Evolutionary conservation across 805 yeast species (phyloP).

Genomic region (Nakazawaea populi): DNA sequence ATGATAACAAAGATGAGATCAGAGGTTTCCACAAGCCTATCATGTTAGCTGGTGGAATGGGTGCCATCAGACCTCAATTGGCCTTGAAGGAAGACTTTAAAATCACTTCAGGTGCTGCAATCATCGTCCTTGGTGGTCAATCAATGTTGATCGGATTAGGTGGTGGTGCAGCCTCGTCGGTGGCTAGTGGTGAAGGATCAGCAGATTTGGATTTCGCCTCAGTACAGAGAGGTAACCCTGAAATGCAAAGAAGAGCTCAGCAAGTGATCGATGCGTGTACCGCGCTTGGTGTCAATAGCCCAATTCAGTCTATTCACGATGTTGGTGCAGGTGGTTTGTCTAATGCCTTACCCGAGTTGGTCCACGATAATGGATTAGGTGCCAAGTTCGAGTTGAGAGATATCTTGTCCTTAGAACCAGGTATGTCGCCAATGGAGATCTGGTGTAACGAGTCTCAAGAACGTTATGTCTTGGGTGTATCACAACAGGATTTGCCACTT

Average conservation of each 20-base stretch:
- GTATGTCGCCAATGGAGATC: slow-evolving; percentile 99
- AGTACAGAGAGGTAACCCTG: slow-evolving; percentile 99
- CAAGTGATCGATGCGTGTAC: slow-evolving; percentile 95
- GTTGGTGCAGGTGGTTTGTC: slow-evolving; percentile 99
- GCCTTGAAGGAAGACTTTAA: slow-evolving; percentile 75
- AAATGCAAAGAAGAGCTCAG: slow-evolving; percentile 98
- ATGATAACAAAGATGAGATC: slow-evolving; percentile 59
- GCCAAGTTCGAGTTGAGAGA: slow-evolving; percentile 90
- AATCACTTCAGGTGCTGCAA: slow-evolving; percentile 86
- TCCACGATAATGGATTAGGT: slow-evolving; percentile 94
- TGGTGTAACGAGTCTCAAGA: slow-evolving; percentile 99
- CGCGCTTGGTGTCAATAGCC: slow-evolving; percentile 65
- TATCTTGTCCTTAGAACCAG: slow-evolving; percentile 86
- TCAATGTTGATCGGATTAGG: slow-evolving; percentile 98
- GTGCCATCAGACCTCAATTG: slow-evolving; percentile 89
- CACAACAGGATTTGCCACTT: slow-evolving; percentile 63
- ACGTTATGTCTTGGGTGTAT: slow-evolving; percentile 91
- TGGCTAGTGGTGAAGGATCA: slow-evolving; percentile 94
- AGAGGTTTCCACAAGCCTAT: slow-evolving; percentile 99
- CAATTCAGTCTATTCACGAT: slow-evolving; percentile 94
- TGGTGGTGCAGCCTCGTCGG: slow-evolving; percentile 99
- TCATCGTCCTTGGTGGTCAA: slow-evolving; percentile 96
- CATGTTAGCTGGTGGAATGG: slow-evolving; percentile 99
- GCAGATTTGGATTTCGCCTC: slow-evolving; percentile 97
- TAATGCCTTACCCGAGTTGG: slow-evolving; percentile 95